phyloP scores from a whole-genome alignment of 805 yeast genomes.

The Kazachstania bromeliacearum region DNA sequence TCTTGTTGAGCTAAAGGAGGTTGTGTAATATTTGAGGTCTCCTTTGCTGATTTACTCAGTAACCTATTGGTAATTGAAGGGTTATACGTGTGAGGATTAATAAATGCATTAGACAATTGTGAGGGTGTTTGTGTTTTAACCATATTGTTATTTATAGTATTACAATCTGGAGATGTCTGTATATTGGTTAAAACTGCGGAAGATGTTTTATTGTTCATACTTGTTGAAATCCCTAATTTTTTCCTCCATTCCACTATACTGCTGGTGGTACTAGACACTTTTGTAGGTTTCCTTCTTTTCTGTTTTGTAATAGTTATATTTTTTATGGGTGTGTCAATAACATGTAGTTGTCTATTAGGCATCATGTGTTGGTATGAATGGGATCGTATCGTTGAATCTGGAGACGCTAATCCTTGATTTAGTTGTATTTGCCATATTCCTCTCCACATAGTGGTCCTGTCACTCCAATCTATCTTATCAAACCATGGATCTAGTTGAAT shows the following conservation, averaged over 20 bases:
- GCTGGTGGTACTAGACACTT: constrained; percentile 24
- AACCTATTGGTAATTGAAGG: too few species aligned
- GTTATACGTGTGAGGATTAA: too few species aligned
- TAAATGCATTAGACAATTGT: too few species aligned
- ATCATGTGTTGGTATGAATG: constrained; percentile 12
- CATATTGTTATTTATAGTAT: too few species aligned
- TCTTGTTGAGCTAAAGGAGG: too few species aligned
- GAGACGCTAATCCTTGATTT: neutral
- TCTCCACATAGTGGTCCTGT: constrained; percentile 61
- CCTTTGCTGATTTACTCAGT: too few species aligned
- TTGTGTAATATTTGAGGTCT: too few species aligned
- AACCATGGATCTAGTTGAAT: constrained; percentile 70
- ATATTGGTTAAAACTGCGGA: too few species aligned
- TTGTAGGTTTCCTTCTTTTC: constrained; percentile 24
- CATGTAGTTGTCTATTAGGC: constrained; percentile 19
- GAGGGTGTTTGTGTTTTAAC: too few species aligned
- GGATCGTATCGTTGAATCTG: neutral
- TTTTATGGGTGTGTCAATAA: constrained; percentile 22
- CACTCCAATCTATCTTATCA: constrained; percentile 53
- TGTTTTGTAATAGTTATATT: constrained; percentile 24
- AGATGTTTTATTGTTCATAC: too few species aligned
- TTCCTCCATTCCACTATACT: constrained; percentile 33
- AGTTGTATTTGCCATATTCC: constrained; percentile 57
- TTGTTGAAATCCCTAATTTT: constrained; percentile 22
- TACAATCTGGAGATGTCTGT: too few species aligned